These are phyloP conservation scores for Verbascum thapsus DNA, from an alignment of 257 asterid genomes.

Conservation along the genomic window DNA sequence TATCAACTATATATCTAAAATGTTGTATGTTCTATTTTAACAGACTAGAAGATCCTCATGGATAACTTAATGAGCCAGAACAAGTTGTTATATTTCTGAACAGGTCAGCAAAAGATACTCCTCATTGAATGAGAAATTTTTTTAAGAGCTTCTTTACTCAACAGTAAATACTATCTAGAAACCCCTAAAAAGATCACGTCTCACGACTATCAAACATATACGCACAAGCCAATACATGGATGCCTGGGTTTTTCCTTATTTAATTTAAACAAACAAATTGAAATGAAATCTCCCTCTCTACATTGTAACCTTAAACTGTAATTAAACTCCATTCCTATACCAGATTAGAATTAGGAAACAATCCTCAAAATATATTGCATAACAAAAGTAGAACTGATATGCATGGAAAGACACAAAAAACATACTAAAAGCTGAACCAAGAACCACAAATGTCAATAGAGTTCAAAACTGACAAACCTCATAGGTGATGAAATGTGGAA, in stretches of 20 bases:
- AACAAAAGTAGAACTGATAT: neutral
- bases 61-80: neutral
- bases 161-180: neutral
- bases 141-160: neutral
- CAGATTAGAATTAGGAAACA: too few species aligned
- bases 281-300: too few species aligned
- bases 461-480: slow-evolving; percentile 12
- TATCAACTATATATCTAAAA: slow-evolving; percentile 1
- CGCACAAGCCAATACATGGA: neutral
- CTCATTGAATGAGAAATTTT: neutral
- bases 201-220: neutral
- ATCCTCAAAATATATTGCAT: too few species aligned
- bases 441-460: neutral
- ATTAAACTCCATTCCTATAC: too few species aligned
- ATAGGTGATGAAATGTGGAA: neutral
- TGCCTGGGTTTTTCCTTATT: too few species aligned
- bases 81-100: neutral
- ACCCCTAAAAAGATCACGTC: neutral
- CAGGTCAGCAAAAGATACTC: neutral
- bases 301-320: too few species aligned
- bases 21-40: neutral
- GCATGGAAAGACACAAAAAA: neutral
- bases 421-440: neutral
- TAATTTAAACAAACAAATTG: too few species aligned
- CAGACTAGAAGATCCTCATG: neutral